phyloP scores from a whole-genome alignment of 169 alveolate species.

The Eimeria necatrix region DNA sequence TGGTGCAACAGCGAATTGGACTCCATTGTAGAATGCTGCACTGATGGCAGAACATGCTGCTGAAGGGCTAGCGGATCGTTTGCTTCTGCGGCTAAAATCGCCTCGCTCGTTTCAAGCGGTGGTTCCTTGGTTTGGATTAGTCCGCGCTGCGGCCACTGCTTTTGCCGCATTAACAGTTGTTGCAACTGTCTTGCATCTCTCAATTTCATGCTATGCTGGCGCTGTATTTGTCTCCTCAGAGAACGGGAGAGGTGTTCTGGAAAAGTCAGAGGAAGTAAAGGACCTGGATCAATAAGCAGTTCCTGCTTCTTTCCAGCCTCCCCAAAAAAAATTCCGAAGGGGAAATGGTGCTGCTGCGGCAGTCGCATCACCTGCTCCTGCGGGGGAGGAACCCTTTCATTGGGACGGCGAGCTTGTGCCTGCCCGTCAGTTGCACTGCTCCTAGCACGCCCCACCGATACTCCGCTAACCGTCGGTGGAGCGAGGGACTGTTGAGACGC shows the following conservation, averaged over 20 bases:
- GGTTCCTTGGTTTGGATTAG: neutral
- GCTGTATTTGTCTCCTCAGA: slow-evolving; percentile 33
- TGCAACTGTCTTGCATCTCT: slow-evolving; percentile 22
- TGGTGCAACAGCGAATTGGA: neutral
- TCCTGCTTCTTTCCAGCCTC: neutral
- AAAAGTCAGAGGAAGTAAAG: slow-evolving; percentile 13
- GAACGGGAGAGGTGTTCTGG: slow-evolving; percentile 11
- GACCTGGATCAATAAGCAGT: slow-evolving; percentile 47
- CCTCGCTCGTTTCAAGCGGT: neutral
- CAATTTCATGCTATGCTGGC: slow-evolving; percentile 13
- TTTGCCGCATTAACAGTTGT: neutral
- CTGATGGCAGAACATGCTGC: neutral
- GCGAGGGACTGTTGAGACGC: neutral
- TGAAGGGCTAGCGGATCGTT: neutral
- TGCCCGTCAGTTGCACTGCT: neutral
- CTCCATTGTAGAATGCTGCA: neutral
- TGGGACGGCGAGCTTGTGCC: neutral
- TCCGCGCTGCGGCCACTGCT: neutral
- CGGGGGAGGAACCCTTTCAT: neutral
- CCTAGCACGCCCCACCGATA: slow-evolving; percentile 1
- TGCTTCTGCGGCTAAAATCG: neutral
- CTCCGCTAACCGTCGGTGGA: neutral
- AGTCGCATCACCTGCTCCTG: slow-evolving; percentile 15
- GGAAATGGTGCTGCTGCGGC: slow-evolving; percentile 13
- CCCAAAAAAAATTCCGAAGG: slow-evolving; percentile 42